phyloP scores from a whole-genome alignment of 176 grass and related monocot species.

The Puya raimondii region DNA sequence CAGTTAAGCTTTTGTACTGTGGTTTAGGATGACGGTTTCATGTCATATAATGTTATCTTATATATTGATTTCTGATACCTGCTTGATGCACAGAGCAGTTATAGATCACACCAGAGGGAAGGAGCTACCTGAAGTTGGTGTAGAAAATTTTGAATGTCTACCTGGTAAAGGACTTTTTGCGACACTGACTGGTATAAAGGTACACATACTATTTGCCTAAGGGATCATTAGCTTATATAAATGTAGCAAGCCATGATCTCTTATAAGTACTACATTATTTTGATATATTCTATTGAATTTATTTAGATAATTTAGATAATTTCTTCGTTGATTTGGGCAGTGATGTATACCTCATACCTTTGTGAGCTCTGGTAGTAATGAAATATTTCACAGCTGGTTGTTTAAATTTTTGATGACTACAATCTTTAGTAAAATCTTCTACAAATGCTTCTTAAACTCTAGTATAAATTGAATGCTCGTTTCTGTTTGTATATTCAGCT shows the following conservation, averaged over 20 bases:
- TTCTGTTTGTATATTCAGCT: too few relatives aligned
- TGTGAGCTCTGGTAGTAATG: too few relatives aligned
- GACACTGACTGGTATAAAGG: slow-evolving; percentile 78
- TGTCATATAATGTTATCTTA: too few relatives aligned
- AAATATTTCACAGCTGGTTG: too few relatives aligned
- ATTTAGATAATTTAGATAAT: neutral
- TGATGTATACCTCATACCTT: too few relatives aligned
- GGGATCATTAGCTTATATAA: neutral
- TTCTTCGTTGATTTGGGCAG: neutral
- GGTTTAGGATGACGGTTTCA: too few relatives aligned
- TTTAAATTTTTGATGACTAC: too few relatives aligned
- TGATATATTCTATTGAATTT: neutral
- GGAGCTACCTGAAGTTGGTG: slow-evolving; percentile 69
- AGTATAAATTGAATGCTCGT: too few relatives aligned
- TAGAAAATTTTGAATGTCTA: slow-evolving; percentile 87
- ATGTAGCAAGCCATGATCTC: neutral
- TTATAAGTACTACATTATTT: neutral
- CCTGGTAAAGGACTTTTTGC: slow-evolving; percentile 89
- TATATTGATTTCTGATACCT: slow-evolving; percentile 1
- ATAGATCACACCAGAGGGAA: slow-evolving; percentile 79
- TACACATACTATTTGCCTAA: slow-evolving; percentile 9
- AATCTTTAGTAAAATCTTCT: too few relatives aligned
- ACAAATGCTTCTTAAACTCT: too few relatives aligned
- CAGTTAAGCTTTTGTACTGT: too few relatives aligned
- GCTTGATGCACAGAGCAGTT: slow-evolving; percentile 79